Conservation (phyloP, 164 flowering plant genomes). For the Buxus sempervirens region DNA sequence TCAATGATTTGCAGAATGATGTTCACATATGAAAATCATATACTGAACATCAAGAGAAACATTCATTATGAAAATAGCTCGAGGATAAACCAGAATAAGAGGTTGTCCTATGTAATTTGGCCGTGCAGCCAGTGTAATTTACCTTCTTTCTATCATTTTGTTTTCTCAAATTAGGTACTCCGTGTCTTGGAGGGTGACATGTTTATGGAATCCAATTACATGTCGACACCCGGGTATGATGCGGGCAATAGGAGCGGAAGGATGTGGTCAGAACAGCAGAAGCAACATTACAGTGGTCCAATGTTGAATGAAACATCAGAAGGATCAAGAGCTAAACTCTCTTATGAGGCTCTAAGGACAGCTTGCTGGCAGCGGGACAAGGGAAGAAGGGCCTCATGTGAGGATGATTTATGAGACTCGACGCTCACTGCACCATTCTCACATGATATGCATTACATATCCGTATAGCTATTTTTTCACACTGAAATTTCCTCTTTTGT, state of each 20-base stretch:
- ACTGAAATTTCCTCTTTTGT: neutral
- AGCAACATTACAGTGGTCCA: slow-evolving; percentile 41
- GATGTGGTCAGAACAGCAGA: slow-evolving; percentile 49
- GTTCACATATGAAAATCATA: neutral
- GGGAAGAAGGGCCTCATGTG: slow-evolving; percentile 27
- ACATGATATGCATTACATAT: slow-evolving; percentile 4
- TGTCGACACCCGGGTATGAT: slow-evolving; percentile 64
- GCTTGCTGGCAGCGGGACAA: slow-evolving; percentile 37
- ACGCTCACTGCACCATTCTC: neutral
- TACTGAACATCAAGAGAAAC: neutral
- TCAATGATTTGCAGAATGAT: no score
- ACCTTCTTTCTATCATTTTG: no score
- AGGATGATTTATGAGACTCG: slow-evolving; percentile 7
- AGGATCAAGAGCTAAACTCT: slow-evolving; percentile 37
- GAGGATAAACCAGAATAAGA: neutral
- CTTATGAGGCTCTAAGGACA: slow-evolving; percentile 27
- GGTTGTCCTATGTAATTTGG: neutral
- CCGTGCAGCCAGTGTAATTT: neutral
- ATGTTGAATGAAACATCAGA: slow-evolving; percentile 34
- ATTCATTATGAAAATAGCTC: neutral
- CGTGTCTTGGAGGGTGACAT: slow-evolving; percentile 78
- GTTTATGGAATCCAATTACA: slow-evolving; percentile 53
- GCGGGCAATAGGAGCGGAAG: slow-evolving; percentile 67
- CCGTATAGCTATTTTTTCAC: neutral
- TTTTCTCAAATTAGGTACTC: no score